Evolutionary conservation across 2,329 filamentous ascomycete genomes (phyloP).

Genomic region (Tolypocladium guangdongense): DNA sequence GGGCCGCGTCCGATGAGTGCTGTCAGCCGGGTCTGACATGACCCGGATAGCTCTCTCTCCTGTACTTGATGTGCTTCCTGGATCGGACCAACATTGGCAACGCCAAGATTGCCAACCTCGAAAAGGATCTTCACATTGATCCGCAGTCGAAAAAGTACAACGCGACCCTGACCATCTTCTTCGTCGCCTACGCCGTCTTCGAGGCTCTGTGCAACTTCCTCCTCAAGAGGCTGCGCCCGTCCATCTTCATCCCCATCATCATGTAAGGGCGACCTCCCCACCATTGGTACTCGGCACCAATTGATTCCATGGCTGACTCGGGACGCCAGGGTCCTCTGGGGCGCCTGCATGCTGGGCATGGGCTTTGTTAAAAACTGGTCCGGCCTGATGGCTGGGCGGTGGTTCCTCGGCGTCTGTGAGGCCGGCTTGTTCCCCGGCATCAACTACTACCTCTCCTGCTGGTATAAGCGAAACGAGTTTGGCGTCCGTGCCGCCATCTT

Average conservation of each 20-base stretch:
- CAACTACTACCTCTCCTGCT: constrained; percentile 73
- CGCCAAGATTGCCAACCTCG: constrained; percentile 5
- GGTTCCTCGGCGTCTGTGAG: constrained; percentile 65
- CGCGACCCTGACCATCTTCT: constrained; percentile 69
- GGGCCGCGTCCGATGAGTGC: neutral
- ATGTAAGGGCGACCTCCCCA: constrained; percentile 48
- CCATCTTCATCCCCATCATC: constrained; percentile 70
- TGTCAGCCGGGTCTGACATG: neutral
- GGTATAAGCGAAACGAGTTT: constrained; percentile 73
- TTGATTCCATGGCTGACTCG: constrained; percentile 9
- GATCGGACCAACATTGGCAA: constrained; percentile 55
- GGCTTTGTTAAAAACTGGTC: constrained; percentile 53
- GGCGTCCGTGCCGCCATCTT: constrained; percentile 73
- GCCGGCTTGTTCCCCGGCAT: constrained; percentile 68
- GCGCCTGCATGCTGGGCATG: constrained; percentile 57
- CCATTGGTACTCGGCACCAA: too few relatives aligned
- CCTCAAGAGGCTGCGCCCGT: constrained; percentile 65
- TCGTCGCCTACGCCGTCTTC: constrained; percentile 72
- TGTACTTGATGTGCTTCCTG: constrained; percentile 67
- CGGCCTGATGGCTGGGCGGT: constrained; percentile 54
- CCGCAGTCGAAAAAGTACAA: constrained; percentile 54
- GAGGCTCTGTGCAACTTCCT: constrained; percentile 71
- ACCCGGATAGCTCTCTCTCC: constrained; percentile 43
- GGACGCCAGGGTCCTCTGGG: constrained; percentile 47
- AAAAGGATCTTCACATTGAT: constrained; percentile 45